A percentile compares a stretch with the other conserved stretches of the same genome.
Evolutionary conservation across 176 grass and related monocot genomes (phyloP).

Genomic region (Triticum timopheevii): DNA sequence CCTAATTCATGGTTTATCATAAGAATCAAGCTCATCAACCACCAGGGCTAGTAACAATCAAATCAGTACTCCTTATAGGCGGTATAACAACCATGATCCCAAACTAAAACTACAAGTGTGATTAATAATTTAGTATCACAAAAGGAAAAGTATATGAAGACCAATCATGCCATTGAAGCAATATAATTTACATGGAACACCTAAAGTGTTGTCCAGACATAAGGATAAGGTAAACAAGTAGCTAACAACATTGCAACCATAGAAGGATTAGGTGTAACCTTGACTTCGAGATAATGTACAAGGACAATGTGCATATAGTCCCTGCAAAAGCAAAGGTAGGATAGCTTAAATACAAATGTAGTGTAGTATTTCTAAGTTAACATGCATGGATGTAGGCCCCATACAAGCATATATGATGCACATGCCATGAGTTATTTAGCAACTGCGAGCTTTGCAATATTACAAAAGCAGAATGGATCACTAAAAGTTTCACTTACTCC

Average conservation of each 20-base stretch:
- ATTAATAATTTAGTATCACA: not conserved
- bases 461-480: constrained; percentile 14
- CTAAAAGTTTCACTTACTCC: constrained; percentile 58
- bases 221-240: constrained; percentile 26
- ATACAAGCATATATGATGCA: not conserved
- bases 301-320: constrained; percentile 98
- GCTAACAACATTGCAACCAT: not conserved
- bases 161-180: not conserved
- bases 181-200: not conserved
- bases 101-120: not conserved
- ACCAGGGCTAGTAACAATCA: not conserved
- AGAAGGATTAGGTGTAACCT: constrained; percentile 56
- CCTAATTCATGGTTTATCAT: constrained; percentile 1
- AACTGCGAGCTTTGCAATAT: not conserved
- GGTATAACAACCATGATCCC: not conserved
- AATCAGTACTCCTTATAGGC: not conserved
- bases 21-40: not conserved
- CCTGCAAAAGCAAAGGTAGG: constrained; percentile 54
- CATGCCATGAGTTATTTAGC: not conserved
- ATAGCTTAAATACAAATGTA: not conserved
- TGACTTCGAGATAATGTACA: constrained; percentile 97
- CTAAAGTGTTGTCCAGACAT: not conserved
- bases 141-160: not conserved
- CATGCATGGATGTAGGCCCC: not conserved
- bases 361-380: not conserved